phyloP scores from a whole-genome alignment of 768 basidiomycete species.

The Nidularia pulvinata region DNA sequence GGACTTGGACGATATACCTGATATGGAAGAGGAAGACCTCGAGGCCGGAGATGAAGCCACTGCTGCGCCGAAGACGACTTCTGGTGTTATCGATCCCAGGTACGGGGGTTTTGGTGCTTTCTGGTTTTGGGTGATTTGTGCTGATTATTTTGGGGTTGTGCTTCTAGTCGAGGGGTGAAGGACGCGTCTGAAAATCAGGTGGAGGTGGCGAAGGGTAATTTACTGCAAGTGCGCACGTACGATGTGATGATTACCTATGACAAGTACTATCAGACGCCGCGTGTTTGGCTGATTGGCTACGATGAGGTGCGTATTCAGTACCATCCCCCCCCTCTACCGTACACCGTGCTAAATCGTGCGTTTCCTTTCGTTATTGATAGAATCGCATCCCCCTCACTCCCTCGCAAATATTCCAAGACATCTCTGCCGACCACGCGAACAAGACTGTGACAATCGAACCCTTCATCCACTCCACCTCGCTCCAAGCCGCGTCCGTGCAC shows the following conservation, averaged over 20 bases:
- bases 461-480: constrained; percentile 89
- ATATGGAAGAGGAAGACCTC: constrained; percentile 96
- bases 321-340: not conserved
- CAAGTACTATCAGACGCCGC: constrained; percentile 99
- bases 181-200: constrained; percentile 22
- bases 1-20: constrained; percentile 96
- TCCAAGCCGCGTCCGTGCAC: constrained; percentile 93
- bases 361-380: constrained; percentile 31
- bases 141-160: not conserved
- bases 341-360: not conserved
- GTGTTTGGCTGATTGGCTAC: constrained; percentile 97
- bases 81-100: constrained; percentile 47
- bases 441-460: constrained; percentile 99
- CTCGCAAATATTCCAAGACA: constrained; percentile 94
- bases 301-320: constrained; percentile 68
- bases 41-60: constrained; percentile 90
- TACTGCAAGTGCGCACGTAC: constrained; percentile 96
- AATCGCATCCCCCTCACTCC: constrained; percentile 88
- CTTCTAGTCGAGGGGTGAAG: constrained; percentile 25
- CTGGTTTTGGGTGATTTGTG: not conserved
- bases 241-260: constrained; percentile 99
- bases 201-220: constrained; percentile 74
- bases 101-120: constrained; percentile 21
- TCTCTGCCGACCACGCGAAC: constrained; percentile 95
- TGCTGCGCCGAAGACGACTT: constrained; percentile 50